Conservation (phyloP, 1,284 basidiomycete species). For the Marasmius fiardii region DNA sequence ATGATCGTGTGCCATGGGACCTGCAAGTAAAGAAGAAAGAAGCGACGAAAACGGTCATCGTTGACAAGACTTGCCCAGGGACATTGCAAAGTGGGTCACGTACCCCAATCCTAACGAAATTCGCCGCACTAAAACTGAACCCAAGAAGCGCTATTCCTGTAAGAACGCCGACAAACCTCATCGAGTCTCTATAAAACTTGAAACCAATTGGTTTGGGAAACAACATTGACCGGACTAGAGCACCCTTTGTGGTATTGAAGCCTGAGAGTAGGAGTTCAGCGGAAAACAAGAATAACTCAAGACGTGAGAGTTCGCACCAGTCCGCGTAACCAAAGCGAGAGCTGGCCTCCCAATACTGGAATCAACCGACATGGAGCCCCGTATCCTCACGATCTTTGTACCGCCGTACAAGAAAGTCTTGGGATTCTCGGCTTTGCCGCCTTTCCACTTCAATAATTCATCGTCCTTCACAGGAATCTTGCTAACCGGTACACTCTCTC, state of each 20-base stretch:
- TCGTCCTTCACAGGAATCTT: slow-evolving; percentile 79
- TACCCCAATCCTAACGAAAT: slow-evolving; percentile 91
- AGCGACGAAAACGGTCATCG: neutral
- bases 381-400: slow-evolving; percentile 90
- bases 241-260: slow-evolving; percentile 98
- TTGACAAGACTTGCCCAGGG: neutral
- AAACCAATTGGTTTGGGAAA: slow-evolving; percentile 98
- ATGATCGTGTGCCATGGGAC: slow-evolving; percentile 89
- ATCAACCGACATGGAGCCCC: slow-evolving; percentile 58
- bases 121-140: slow-evolving; percentile 85
- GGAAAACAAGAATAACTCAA: neutral
- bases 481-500: slow-evolving; percentile 92
- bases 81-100: slow-evolving; percentile 22
- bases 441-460: slow-evolving; percentile 67
- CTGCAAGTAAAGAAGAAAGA: slow-evolving; percentile 32
- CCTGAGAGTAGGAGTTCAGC: slow-evolving; percentile 43
- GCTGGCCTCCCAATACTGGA: slow-evolving; percentile 63
- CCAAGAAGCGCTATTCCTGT: slow-evolving; percentile 86
- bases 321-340: slow-evolving; percentile 87
- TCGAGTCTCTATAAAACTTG: slow-evolving; percentile 97
- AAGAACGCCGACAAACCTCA: slow-evolving; percentile 93
- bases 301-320: slow-evolving; percentile 48
- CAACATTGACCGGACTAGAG: slow-evolving; percentile 94
- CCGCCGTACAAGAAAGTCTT: slow-evolving; percentile 92
- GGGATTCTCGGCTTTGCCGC: slow-evolving; percentile 71